These are phyloP conservation scores for Malassezia arunalokei DNA, from an alignment of 1,284 basidiomycete species.

Conservation along the genomic window DNA sequence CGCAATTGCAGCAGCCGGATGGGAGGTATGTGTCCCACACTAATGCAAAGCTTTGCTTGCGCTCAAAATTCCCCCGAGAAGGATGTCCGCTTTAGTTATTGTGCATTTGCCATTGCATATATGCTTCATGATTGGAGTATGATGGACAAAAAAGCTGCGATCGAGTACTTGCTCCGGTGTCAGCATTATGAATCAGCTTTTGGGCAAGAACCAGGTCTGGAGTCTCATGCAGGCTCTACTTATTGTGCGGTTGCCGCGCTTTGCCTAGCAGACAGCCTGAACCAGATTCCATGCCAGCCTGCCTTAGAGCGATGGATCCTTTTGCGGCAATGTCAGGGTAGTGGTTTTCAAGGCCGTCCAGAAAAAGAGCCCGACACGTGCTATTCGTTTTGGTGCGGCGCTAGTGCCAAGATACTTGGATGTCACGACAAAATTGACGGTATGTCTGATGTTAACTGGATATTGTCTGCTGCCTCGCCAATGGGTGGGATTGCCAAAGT, in stretches of 20 bases:
- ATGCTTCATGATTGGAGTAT: conserved; percentile 67
- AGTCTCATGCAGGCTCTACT: conserved; percentile 78
- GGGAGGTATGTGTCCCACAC: conserved; percentile 21
- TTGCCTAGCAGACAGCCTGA: conserved; percentile 48
- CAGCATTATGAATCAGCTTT: conserved; percentile 89
- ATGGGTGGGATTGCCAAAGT: conserved; percentile 38
- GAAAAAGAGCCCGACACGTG: conserved; percentile 27
- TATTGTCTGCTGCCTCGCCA: conserved; percentile 27
- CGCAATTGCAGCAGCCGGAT: conserved; percentile 18
- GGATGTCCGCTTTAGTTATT: conserved; percentile 74
- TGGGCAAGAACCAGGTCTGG: conserved; percentile 64
- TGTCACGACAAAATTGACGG: conserved; percentile 24
- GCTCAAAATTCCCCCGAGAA: conserved; percentile 57
- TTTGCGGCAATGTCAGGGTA: conserved; percentile 10
- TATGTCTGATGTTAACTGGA: conserved; percentile 20
- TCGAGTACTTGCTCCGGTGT: conserved; percentile 31
- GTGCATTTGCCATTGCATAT: conserved; percentile 67
- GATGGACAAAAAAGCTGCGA: conserved; percentile 56
- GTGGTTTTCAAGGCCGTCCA: conserved; percentile 14
- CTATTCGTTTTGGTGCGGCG: conserved; percentile 45
- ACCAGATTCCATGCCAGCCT: background rate
- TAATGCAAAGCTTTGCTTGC: conserved; percentile 58
- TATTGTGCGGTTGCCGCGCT: conserved; percentile 77
- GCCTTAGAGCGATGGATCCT: conserved; percentile 15
- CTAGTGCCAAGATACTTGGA: conserved; percentile 20